phyloP scores from a whole-genome alignment of 2,329 filamentous ascomycete species.

The Paecilomyces dactylethromorphus region DNA sequence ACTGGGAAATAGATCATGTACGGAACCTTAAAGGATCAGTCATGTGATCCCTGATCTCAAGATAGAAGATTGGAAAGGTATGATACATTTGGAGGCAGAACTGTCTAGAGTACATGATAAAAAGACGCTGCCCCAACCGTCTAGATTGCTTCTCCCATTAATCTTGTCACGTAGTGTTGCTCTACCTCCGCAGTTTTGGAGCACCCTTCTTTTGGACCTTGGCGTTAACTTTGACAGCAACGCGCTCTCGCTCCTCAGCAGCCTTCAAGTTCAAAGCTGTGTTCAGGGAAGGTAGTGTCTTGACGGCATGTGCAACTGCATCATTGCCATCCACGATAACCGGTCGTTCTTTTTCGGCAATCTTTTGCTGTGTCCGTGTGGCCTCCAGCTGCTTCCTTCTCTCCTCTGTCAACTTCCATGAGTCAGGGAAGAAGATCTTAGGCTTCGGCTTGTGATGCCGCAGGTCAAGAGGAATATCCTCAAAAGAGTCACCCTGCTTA shows the following conservation, averaged over 20 bases:
- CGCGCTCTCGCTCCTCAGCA: slow-evolving; percentile 17
- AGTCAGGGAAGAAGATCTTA: slow-evolving; percentile 66
- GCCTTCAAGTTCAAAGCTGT: slow-evolving; percentile 19
- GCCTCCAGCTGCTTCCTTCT: slow-evolving; percentile 60
- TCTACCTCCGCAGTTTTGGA: not conserved
- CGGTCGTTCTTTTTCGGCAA: slow-evolving; percentile 52
- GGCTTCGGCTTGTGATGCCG: slow-evolving; percentile 70
- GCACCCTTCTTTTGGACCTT: slow-evolving; percentile 10
- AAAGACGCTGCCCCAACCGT: not conserved
- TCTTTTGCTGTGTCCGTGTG: slow-evolving; percentile 46
- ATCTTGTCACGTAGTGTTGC: not conserved
- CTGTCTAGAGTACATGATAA: not conserved
- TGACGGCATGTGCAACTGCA: slow-evolving; percentile 29
- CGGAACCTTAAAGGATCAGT: not conserved
- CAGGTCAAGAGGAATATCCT: slow-evolving; percentile 82
- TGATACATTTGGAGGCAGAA: not conserved
- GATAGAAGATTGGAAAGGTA: not conserved
- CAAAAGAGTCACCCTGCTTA: slow-evolving; percentile 76
- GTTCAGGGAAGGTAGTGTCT: slow-evolving; percentile 25
- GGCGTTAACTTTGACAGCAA: slow-evolving; percentile 18
- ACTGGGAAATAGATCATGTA: not conserved
- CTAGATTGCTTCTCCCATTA: not conserved
- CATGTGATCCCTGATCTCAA: not conserved
- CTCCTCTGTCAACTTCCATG: slow-evolving; percentile 73
- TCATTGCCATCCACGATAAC: slow-evolving; percentile 49